Evolutionary conservation across 345 rosid genomes (phyloP).

Genomic region (Aethionema arabicum): DNA sequence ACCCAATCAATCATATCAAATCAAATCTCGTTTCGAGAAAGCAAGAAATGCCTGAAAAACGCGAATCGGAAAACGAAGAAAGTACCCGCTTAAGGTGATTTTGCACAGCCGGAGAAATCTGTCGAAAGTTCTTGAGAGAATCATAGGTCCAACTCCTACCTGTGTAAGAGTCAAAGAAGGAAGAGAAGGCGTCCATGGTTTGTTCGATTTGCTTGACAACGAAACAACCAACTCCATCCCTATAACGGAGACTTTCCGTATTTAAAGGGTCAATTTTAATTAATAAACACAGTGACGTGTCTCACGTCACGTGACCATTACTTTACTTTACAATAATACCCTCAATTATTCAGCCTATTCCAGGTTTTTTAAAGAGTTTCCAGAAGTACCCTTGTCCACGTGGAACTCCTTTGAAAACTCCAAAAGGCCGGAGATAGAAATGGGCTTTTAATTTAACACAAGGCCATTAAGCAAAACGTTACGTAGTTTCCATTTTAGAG

Average conservation of each 20-base stretch:
- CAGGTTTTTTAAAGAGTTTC: background rate
- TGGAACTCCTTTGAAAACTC: conserved; percentile 13
- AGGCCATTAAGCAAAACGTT: conserved; percentile 25
- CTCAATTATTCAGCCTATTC: no score
- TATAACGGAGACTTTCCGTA: background rate
- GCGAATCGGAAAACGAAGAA: conserved; percentile 2
- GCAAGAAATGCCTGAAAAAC: conserved; percentile 1
- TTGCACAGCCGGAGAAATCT: conserved; percentile 62
- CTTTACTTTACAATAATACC: no score
- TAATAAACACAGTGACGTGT: no score
- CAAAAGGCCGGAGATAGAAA: conserved; percentile 40
- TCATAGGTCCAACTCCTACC: conserved; percentile 44
- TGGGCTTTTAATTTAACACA: conserved; percentile 18
- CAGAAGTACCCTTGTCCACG: conserved; percentile 16
- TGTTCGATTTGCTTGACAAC: no score
- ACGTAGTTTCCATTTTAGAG: conserved; percentile 10
- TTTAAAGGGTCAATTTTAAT: background rate
- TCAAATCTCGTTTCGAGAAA: conserved; percentile 10
- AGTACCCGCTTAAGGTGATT: conserved; percentile 71
- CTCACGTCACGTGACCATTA: no score
- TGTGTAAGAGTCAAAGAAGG: conserved; percentile 53
- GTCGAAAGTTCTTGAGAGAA: conserved; percentile 45
- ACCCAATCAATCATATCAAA: background rate
- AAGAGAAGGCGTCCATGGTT: conserved; percentile 60
- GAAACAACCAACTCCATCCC: no score